Evolutionary conservation across 2,329 filamentous ascomycete species (phyloP), one percentile per base, ranked within the genome.

Genomic region (Cladosporium velox): DNA sequence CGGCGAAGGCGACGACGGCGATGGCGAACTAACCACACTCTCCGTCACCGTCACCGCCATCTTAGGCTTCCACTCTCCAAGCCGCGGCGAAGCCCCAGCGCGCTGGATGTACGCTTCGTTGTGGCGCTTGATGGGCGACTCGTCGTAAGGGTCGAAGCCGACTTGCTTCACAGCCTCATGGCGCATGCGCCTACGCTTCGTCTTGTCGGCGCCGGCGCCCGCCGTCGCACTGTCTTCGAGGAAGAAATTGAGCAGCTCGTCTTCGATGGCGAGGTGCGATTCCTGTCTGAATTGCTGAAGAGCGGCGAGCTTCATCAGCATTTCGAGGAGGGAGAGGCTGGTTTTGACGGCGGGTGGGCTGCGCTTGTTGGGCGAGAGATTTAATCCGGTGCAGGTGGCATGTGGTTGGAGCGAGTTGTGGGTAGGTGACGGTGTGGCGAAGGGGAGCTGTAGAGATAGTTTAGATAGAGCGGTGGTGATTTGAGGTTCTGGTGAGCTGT

Each of bases 261-360:
- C 93, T 1, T 91, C 91, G 68, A 96, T 95, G 7, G 92, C 87
- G n/a, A 97, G 85, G 73, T 97, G 93, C 0, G 91, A 93, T 49
- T 88, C 86, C 81, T 97, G 93, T 75, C 96, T 91, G 77, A 95
- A 96, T 80, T 97, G 92, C 75, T 97, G 93, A 15, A 97, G 86
- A 26, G 92, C 92, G 4, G 91, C 89, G 57, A 97, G 85, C 51
- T 94, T 91, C 57, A 97, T 86, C 35, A 97, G 83, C 83, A 94
- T 95, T 77, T 97, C 93, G 64, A 97, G 86, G 10, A 97, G 86
- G 1, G 93, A 97, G 6, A 92, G 82, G 0, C 87, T 90, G 0
- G 88, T 89, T 64, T 86, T 86, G 71, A 91, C 86, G 84, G 68
- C 18, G 68, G 67, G 41, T 21, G 24, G 6, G 57, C n/a, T 72